These are phyloP conservation scores for Juglanconis sp. DNA, from an alignment of 2,329 filamentous ascomycete genomes.

Conservation along the genomic window DNA sequence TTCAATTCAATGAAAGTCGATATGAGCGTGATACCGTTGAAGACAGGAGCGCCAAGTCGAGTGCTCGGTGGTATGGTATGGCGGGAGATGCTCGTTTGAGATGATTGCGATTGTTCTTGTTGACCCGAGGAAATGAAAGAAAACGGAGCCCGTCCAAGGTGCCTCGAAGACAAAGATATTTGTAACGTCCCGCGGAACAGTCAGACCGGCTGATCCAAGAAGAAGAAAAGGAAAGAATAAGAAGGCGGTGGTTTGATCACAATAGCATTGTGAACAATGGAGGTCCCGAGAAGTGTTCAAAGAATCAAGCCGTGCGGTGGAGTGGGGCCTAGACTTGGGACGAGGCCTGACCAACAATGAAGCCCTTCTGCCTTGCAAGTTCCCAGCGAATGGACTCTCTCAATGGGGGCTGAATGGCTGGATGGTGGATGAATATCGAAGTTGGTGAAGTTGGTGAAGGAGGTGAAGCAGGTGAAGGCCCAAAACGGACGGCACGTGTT, in stretches of 20 bases:
- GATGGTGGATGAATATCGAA: conserved; percentile 6
- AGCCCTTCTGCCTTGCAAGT: conserved; percentile 3
- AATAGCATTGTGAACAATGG: conserved; percentile 16
- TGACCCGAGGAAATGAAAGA: conserved; percentile 2
- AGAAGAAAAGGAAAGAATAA: conserved; percentile 10
- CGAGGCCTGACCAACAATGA: conserved; percentile 3
- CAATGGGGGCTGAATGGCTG: background rate
- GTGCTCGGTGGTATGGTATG: background rate
- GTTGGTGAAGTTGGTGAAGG: background rate
- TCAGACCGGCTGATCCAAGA: conserved; percentile 20
- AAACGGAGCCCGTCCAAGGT: conserved; percentile 3
- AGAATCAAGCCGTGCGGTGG: background rate
- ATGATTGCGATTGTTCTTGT: conserved; percentile 10
- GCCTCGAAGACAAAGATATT: conserved; percentile 12
- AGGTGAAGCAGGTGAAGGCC: background rate
- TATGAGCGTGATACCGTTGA: background rate
- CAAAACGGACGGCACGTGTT: background rate
- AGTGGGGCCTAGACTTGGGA: background rate
- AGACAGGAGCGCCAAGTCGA: background rate
- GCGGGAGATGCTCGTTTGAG: background rate
- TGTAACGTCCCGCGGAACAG: conserved; percentile 16
- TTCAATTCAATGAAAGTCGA: background rate
- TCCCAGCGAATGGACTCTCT: background rate
- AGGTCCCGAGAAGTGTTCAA: background rate
- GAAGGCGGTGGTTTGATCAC: conserved; percentile 10